These are phyloP conservation scores for Cytospora mali DNA, from an alignment of 2,329 filamentous ascomycete species.

Conservation along the genomic window DNA sequence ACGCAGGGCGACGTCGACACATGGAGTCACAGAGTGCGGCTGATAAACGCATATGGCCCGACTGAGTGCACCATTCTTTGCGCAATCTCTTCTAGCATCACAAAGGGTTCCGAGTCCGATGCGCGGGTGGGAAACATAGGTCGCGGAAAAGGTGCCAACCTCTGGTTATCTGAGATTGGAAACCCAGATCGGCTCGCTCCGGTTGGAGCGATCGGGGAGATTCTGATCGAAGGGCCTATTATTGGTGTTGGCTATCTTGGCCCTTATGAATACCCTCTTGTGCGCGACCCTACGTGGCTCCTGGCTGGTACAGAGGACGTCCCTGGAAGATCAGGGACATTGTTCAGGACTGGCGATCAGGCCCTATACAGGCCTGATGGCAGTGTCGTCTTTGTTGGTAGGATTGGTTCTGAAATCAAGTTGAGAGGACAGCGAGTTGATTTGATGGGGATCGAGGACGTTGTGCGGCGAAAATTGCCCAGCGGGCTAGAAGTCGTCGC, in stretches of 20 bases:
- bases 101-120: background rate
- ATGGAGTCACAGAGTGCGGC: background rate
- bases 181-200: background rate
- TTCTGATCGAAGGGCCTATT: constrained; percentile 9
- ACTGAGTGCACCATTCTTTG: background rate
- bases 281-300: constrained; percentile 35
- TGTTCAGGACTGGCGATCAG: constrained; percentile 47
- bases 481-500: constrained; percentile 10
- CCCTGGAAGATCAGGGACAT: background rate
- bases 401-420: constrained; percentile 56
- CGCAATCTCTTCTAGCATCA: background rate
- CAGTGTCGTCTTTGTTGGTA: constrained; percentile 35
- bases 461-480: constrained; percentile 11
- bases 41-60: background rate
- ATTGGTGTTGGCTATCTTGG: constrained; percentile 34
- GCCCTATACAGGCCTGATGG: constrained; percentile 40
- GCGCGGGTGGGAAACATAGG: constrained; percentile 1
- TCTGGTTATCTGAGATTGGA: background rate
- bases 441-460: constrained; percentile 35
- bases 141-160: background rate
- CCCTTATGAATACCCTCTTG: constrained; percentile 60
- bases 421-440: constrained; percentile 55
- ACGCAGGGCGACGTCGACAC: background rate
- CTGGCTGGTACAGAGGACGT: background rate
- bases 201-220: constrained; percentile 1